phyloP scores from a whole-genome alignment of 805 yeast species.

The Komagataella phaffii region DNA sequence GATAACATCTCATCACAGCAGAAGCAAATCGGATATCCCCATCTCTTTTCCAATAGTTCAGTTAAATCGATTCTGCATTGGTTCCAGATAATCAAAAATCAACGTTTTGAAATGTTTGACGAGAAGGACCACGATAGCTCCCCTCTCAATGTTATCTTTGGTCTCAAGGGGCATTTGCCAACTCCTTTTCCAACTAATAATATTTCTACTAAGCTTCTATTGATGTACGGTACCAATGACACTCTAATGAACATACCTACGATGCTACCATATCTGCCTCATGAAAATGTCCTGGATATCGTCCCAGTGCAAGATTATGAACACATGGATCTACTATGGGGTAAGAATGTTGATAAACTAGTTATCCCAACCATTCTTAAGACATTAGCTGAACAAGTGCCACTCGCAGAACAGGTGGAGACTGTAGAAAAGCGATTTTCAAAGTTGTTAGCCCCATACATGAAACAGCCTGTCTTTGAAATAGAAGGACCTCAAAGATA shows the following conservation, averaged over 20 bases:
- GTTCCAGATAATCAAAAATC: constrained; percentile 30
- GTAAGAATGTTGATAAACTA: constrained; percentile 38
- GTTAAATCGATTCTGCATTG: constrained; percentile 41
- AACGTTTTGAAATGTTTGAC: constrained; percentile 40
- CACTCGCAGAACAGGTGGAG: background rate
- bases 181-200: constrained; percentile 51
- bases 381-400: background rate
- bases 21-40: constrained; percentile 34
- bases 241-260: constrained; percentile 78
- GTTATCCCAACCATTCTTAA: constrained; percentile 19
- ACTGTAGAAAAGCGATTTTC: background rate
- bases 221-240: constrained; percentile 72
- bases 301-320: constrained; percentile 60
- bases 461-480: background rate
- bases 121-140: constrained; percentile 23
- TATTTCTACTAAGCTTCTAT: constrained; percentile 61
- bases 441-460: background rate
- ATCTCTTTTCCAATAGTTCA: constrained; percentile 38
- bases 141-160: constrained; percentile 13
- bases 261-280: constrained; percentile 43
- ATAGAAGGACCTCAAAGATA: background rate
- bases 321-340: constrained; percentile 89
- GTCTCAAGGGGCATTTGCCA: constrained; percentile 24
- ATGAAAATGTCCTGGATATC: constrained; percentile 5
- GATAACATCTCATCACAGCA: constrained; percentile 27